Evolutionary conservation across 495 filamentous ascomycete genomes (phyloP), one percentile per base, ranked within the genome.

Genomic region (Lasiosphaeria hispida): DNA sequence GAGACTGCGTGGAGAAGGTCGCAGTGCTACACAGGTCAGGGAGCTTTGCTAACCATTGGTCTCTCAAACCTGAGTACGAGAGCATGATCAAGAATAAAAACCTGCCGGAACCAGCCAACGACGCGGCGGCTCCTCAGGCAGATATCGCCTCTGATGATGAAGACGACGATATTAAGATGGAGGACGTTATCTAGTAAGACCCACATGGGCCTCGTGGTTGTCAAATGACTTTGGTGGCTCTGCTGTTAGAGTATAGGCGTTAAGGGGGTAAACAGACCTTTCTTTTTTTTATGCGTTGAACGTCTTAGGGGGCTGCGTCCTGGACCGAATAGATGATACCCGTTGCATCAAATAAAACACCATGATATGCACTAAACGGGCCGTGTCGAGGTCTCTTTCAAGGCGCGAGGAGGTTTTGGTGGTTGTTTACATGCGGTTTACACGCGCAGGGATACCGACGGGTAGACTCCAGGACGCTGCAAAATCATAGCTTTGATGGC

Each of bases 41-140:
- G 19, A 77, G 82, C 10, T 96, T 91, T 70, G 87, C 90, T 33
- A 90, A 87, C 67, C 86, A 86, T 45, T 98, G 89, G 85, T 85
- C 85, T 54, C 72, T 97, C 35, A 91, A 88, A 67, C 78, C 83
- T 10, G 90, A 93, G 61, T 86, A 88, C 51, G 77, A 75, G 57
- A 73, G 81, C 59, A 80, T 81, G 55, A 80, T 81, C 37, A 80
- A 51, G 3, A 84, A 56, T 69, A 68, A 54, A 18, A 69, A 74
- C 38, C 68, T 77, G 65, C 72, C 81, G 70, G 68, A 85, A 69
- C 68, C 83, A 54, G 63, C 77, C 60, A 63, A 77, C 70, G 69
- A 83, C 19, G 61, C 62, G 2, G 68, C 64, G 3, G 62, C 62
- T n/a, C 53, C 60, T 43, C 61, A 9, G 72, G 75, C 74, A 17